phyloP scores from a whole-genome alignment of 75 land plant species.

The Adiantum capillusveneris region DNA sequence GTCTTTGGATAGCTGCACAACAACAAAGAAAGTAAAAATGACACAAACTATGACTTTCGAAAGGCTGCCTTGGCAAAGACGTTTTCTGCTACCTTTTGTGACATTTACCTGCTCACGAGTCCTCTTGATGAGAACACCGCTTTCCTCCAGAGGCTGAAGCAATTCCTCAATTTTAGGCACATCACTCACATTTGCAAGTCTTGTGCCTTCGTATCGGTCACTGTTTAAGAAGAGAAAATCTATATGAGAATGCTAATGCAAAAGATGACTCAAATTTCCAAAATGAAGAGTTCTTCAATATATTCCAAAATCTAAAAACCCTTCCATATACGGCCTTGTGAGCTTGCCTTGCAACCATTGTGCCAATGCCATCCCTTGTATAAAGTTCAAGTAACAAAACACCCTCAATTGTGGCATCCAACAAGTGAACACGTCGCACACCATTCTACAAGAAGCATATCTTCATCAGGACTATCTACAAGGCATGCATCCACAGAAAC shows the following conservation, averaged over 20 bases:
- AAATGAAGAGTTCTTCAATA: too few relatives aligned
- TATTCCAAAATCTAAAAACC: too few relatives aligned
- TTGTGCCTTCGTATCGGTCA: conserved; percentile 91
- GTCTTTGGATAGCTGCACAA: conserved; percentile 51
- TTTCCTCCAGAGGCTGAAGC: conserved; percentile 72
- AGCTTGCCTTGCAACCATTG: conserved; percentile 91
- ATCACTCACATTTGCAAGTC: conserved; percentile 57
- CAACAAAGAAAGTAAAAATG: not conserved
- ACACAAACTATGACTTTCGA: not conserved
- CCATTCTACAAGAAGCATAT: conserved; percentile 60
- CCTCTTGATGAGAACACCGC: conserved; percentile 62
- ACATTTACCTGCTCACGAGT: conserved; percentile 74
- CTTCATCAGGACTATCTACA: not conserved
- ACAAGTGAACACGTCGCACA: conserved; percentile 86
- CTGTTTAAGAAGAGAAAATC: too few relatives aligned
- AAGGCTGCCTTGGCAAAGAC: too few relatives aligned
- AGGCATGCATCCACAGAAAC: not conserved
- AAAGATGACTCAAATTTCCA: too few relatives aligned
- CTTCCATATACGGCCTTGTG: too few relatives aligned
- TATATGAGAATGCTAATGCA: too few relatives aligned
- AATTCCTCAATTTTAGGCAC: conserved; percentile 56
- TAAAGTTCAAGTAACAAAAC: conserved; percentile 76
- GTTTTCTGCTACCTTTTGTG: too few relatives aligned
- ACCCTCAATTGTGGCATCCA: conserved; percentile 83
- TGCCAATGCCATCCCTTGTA: conserved; percentile 97